Evolutionary conservation across 1,284 basidiomycete species (phyloP), one percentile per base, ranked within the genome.

Genomic region (Microbotryomycetes sp.): DNA sequence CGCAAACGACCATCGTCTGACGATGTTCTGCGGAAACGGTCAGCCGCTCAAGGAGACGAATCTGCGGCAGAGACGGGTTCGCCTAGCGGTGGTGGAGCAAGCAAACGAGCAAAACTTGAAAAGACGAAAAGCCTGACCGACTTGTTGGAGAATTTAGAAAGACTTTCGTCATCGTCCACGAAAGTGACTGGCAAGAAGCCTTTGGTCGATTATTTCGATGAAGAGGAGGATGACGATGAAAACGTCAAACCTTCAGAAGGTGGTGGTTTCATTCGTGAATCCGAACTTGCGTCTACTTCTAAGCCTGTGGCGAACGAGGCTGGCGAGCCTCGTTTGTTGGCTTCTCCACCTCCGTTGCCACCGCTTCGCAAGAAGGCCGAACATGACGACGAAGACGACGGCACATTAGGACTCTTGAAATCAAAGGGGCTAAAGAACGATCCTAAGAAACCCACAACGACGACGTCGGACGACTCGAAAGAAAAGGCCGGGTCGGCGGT

Each of bases 371-470:
- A 89, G 55, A 79, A 83, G 69, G 79, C 88, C 46, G 73, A 77
- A 70, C 82, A 81, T 11, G 83, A 85, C 21, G 87, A 89, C 16
- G 87, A 89, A 23, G 88, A 88, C 52, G 86, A 87, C 55, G 83
- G 82, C 68, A 71, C 81, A 65, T 74, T 87, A 46, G 83, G 70
- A 4, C 55, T 87, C 30, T 78, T 79, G 24, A 79, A 74, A 57
- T 83, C 82, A 67, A 73, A 81, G 50, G n/a, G n/a, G n/a, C n/a
- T n/a, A n/a, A n/a, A n/a, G n/a, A n/a, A n/a, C n/a, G n/a, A n/a
- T n/a, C n/a, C n/a, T n/a, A n/a, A n/a, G n/a, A n/a, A n/a, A n/a
- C n/a, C n/a, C n/a, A n/a, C n/a, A n/a, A n/a, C n/a, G n/a, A n/a
- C n/a, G n/a, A n/a, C n/a, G n/a, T n/a, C n/a, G n/a, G n/a, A n/a